phyloP scores from a whole-genome alignment of 2,329 filamentous ascomycete genomes.

The Curvularia eragrostidis region DNA sequence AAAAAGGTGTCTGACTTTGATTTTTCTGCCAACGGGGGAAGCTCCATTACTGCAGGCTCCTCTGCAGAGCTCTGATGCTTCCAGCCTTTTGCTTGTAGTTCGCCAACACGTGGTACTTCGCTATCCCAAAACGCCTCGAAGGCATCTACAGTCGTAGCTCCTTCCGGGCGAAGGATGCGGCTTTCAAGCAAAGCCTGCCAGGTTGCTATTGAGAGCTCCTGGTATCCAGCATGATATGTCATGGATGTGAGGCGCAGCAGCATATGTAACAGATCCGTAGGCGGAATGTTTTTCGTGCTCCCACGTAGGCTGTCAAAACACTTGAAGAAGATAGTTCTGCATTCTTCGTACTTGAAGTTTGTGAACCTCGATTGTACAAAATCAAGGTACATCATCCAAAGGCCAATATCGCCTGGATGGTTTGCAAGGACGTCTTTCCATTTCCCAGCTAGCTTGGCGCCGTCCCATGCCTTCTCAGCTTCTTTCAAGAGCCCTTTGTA shows the following conservation, averaged over 20 bases:
- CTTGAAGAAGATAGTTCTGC: constrained; percentile 65
- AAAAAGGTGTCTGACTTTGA: constrained; percentile 23
- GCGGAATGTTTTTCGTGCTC: constrained; percentile 3
- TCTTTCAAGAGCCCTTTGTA: constrained; percentile 75
- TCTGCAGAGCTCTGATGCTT: constrained; percentile 51
- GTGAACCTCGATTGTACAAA: constrained; percentile 72
- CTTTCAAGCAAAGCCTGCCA: constrained; percentile 87
- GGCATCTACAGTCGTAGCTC: constrained; percentile 32
- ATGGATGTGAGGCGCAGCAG: constrained; percentile 77
- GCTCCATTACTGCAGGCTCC: constrained; percentile 15
- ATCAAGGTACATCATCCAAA: constrained; percentile 79
- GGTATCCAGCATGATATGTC: constrained; percentile 77
- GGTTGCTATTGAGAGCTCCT: constrained; percentile 75
- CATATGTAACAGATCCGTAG: constrained; percentile 64
- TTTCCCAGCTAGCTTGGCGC: constrained; percentile 63
- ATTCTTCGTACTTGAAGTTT: constrained; percentile 71
- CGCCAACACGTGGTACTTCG: constrained; percentile 79
- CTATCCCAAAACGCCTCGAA: constrained; percentile 88
- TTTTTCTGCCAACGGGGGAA: constrained; percentile 7
- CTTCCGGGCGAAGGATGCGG: constrained; percentile 68
- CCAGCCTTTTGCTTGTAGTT: constrained; percentile 76
- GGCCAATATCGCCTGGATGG: constrained; percentile 62
- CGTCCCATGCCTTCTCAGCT: constrained; percentile 75
- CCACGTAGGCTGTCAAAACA: constrained; percentile 58
- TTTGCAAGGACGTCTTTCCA: constrained; percentile 69